Base-by-base conservation (phyloP, 2,329 filamentous ascomycete species). In the Colletotrichum horii region DNA sequence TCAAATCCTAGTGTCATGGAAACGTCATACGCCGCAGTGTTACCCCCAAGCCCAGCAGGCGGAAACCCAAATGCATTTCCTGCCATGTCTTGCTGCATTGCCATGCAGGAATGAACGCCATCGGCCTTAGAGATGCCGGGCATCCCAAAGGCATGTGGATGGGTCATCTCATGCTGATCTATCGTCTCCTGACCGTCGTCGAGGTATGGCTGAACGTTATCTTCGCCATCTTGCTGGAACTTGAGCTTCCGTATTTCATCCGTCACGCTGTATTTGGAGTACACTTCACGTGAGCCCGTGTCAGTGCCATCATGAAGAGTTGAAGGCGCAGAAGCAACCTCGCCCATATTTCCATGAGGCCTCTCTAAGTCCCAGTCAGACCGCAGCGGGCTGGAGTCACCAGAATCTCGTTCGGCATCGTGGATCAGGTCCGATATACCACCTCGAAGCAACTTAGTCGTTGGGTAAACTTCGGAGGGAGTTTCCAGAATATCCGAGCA, bases 191-290 rank as follows among this genome's bases (percentile, higher is more conserved):
- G 58, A 22, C 43, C 19, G 7, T 36, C 28, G 4, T 16, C 15
- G 14, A 32, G 24, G 26, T 65, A 74, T 14, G n/a, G 43, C 9
- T 70, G 58, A 3, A n/a, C 19, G 8, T 34, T 8, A 11, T 74
- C 74, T 26, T 70, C 70, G 4, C 52, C 70, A 8, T 76, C 74
- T 32, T 74, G 70, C 14, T 48, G 34, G 8, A 76, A 74, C 36
- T 66, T 74, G 3, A 76, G 70, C 52, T 76, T 76, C 2, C 74
- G 48, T 19, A 76, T 76, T 14, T 76, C 74, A 5, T 76, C 74
- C 5, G 74, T 76, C 4, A 76, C 74, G 52, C 74, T 76, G 52
- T 66, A 76, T 30, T 74, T 74, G 7, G 74, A 76, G 60, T 76
- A 76, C 1, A 76, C 61, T n/a, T 76, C 74, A 7, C 22, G 32